Percentiles rank a stretch among this genome's conserved stretches.
phyloP scores from a whole-genome alignment of 148 eudicot species.

The Fagopyrum esculentum region DNA sequence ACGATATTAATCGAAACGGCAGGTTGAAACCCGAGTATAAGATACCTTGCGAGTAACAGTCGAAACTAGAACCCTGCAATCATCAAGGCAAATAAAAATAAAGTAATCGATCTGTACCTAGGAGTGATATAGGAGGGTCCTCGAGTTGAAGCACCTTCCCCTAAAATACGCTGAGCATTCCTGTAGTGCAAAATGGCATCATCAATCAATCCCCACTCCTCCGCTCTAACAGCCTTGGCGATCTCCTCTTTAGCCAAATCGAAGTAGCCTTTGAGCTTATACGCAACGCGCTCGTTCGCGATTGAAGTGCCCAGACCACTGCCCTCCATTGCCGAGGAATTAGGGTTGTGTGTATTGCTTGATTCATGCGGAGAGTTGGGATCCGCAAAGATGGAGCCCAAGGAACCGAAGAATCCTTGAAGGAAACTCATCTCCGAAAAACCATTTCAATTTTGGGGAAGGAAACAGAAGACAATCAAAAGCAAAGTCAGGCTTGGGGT shows the following conservation, averaged over 20 bases:
- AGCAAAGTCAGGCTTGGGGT: not conserved
- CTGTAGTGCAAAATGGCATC: slow-evolving; percentile 72
- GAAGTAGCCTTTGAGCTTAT: slow-evolving; percentile 86
- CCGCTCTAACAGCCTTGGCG: slow-evolving; percentile 82
- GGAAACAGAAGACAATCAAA: not conserved
- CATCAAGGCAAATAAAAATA: not conserved
- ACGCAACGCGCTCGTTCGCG: slow-evolving; percentile 73
- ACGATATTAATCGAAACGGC: not conserved
- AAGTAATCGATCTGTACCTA: slow-evolving; percentile 33
- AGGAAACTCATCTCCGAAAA: slow-evolving; percentile 53
- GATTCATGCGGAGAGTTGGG: slow-evolving; percentile 25
- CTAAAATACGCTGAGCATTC: slow-evolving; percentile 56
- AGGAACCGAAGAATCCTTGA: slow-evolving; percentile 45
- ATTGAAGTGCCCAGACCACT: slow-evolving; percentile 30
- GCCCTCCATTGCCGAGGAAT: slow-evolving; percentile 39
- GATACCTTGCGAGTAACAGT: not conserved
- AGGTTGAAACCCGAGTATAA: not conserved
- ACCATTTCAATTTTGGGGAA: not conserved
- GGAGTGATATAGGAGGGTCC: slow-evolving; percentile 63
- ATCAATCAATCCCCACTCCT: slow-evolving; percentile 82
- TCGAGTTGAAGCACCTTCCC: slow-evolving; percentile 65
- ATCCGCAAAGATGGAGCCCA: slow-evolving; percentile 47
- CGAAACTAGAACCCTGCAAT: not conserved
- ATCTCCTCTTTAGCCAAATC: slow-evolving; percentile 82
- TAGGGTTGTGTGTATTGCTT: slow-evolving; percentile 48